A percentile compares a stretch with the other conserved stretches of the same genome.
phyloP scores from a whole-genome alignment of 176 grass and related monocot genomes.

The Ensete glaucum region DNA sequence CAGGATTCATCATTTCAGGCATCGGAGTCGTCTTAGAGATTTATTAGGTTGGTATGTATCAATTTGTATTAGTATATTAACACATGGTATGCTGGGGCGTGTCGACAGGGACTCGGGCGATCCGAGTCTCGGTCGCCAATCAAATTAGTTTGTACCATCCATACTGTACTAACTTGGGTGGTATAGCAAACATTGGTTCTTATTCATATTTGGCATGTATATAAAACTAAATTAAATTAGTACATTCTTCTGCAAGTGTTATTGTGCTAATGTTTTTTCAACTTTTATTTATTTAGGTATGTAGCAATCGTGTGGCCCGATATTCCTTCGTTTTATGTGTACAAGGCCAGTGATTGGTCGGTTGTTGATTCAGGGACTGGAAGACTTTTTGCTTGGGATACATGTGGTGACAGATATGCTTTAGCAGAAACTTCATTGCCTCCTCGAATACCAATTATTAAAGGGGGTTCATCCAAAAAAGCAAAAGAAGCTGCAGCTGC shows the following conservation, averaged over 20 bases:
- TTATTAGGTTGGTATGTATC: no score
- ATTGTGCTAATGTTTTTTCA: not conserved
- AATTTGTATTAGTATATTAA: no score
- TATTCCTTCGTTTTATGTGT: constrained; percentile 85
- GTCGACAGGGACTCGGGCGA: no score
- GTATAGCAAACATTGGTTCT: no score
- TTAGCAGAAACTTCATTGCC: constrained; percentile 71
- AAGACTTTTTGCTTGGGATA: constrained; percentile 93
- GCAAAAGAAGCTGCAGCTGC: constrained; percentile 96
- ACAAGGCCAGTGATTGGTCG: constrained; percentile 92
- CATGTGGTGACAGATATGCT: constrained; percentile 92
- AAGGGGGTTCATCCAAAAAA: constrained; percentile 93
- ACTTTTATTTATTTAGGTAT: constrained; percentile 49
- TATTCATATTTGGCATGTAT: no score
- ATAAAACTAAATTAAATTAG: no score
- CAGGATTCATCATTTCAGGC: no score
- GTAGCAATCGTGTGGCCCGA: constrained; percentile 92
- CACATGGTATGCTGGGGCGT: no score
- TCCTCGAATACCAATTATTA: constrained; percentile 80
- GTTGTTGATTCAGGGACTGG: constrained; percentile 93
- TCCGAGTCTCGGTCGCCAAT: no score
- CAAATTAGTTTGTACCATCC: no score
- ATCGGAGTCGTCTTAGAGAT: no score
- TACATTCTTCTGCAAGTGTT: not conserved
- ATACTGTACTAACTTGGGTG: no score